Evolutionary conservation across 2,329 filamentous ascomycete species (phyloP).

Genomic region (Zymoseptoria brevis): DNA sequence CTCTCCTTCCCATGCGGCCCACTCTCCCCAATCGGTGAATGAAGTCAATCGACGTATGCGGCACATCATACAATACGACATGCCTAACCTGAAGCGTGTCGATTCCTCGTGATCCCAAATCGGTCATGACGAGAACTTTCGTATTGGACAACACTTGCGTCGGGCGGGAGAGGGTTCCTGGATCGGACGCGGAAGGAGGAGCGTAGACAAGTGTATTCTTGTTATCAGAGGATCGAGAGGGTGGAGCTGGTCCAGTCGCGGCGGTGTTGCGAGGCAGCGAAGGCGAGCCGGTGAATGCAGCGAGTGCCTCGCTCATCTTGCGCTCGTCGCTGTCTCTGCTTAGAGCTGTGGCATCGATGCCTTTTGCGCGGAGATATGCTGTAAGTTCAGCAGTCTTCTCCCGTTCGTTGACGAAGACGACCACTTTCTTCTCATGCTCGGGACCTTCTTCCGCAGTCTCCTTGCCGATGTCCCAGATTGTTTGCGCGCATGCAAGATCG

Average conservation of each 20-base stretch:
- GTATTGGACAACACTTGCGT: slow-evolving; percentile 56
- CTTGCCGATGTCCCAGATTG: slow-evolving; percentile 87
- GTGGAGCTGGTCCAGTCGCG: slow-evolving; percentile 2
- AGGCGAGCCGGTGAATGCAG: slow-evolving; percentile 57
- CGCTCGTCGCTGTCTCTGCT: slow-evolving; percentile 75
- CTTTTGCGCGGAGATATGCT: slow-evolving; percentile 70
- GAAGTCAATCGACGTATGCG: slow-evolving; percentile 94
- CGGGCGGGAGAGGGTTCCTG: slow-evolving; percentile 6
- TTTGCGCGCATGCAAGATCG: slow-evolving; percentile 84
- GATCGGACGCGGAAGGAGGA: slow-evolving; percentile 1
- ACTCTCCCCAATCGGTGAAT: slow-evolving; percentile 91
- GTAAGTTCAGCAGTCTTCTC: slow-evolving; percentile 78
- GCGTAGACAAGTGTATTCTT: slow-evolving; percentile 1
- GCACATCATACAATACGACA: slow-evolving; percentile 94
- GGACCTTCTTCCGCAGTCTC: slow-evolving; percentile 54
- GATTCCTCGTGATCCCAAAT: slow-evolving; percentile 85
- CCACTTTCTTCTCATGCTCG: slow-evolving; percentile 66
- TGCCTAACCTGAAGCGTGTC: slow-evolving; percentile 87
- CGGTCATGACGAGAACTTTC: slow-evolving; percentile 89
- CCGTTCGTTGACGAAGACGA: slow-evolving; percentile 95
- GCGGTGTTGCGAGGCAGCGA: slow-evolving; percentile 1
- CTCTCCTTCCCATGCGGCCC: slow-evolving; percentile 84
- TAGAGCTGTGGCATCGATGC: slow-evolving; percentile 78
- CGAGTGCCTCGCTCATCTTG: slow-evolving; percentile 68
- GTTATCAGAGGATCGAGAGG: neutral